Evolutionary conservation across 1,284 basidiomycete species (phyloP).

Genomic region (Irpex rosettiformis): DNA sequence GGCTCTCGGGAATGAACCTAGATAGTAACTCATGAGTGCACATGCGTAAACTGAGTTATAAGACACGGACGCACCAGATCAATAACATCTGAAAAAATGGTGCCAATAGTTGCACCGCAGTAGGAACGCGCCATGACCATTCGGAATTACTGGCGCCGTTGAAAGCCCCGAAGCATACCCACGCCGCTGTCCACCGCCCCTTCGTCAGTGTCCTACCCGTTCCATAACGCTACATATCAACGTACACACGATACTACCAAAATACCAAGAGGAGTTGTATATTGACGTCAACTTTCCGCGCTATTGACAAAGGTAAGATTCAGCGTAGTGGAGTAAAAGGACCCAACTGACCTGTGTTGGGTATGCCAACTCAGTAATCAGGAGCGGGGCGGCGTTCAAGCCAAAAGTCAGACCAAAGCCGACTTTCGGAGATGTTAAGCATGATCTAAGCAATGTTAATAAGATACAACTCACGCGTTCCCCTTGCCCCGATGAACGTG

Average conservation of each 20-base stretch:
- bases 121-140: constrained; percentile 71
- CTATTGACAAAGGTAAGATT: constrained; percentile 25
- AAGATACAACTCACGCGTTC: constrained; percentile 42
- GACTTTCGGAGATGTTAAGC: constrained; percentile 34
- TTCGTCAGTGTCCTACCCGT: constrained; percentile 11
- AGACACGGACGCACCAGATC: constrained; percentile 38
- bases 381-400: constrained; percentile 57
- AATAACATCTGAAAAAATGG: constrained; percentile 57
- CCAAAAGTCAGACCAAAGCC: constrained; percentile 65
- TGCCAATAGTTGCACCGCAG: constrained; percentile 62
- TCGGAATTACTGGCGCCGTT: constrained; percentile 39
- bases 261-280: constrained; percentile 64
- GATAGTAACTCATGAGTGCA: not conserved
- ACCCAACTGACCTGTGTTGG: constrained; percentile 53
- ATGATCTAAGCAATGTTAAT: constrained; percentile 3
- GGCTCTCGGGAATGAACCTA: constrained; percentile 69
- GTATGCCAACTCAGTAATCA: constrained; percentile 70
- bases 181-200: constrained; percentile 36
- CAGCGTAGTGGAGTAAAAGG: not conserved
- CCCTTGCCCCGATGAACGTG: constrained; percentile 57
- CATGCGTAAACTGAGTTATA: not conserved
- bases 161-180: constrained; percentile 55
- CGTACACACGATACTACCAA: constrained; percentile 58
- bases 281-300: constrained; percentile 58
- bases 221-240: too few species aligned